Evolutionary conservation across 768 basidiomycete species (phyloP).

Genomic region (Agrocybe pediades): DNA sequence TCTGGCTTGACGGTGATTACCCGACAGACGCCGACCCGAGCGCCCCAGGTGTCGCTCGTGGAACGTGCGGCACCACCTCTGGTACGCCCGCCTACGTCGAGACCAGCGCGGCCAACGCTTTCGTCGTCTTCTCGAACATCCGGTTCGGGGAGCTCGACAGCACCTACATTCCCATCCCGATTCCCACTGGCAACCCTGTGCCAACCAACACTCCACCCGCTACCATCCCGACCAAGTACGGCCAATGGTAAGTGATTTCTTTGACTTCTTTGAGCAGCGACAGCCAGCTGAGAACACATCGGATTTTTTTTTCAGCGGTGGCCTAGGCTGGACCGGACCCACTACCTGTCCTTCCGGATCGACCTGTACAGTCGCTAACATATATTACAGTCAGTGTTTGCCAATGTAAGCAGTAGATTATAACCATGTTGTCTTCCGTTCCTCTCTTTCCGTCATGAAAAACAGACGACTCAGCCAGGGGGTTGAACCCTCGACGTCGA

Average conservation of each 20-base stretch:
- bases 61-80: conserved; percentile 1
- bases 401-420: no score
- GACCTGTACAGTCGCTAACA: conserved; percentile 9
- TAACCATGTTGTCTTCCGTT: no score
- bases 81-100: not conserved
- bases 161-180: no score
- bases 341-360: conserved; percentile 13
- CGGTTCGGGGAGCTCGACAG: not conserved
- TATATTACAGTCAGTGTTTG: conserved; percentile 15
- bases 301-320: conserved; percentile 1
- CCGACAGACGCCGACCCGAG: not conserved
- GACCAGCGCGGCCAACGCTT: not conserved
- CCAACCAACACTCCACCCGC: no score
- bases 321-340: conserved; percentile 12
- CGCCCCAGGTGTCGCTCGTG: conserved; percentile 2
- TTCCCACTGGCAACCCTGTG: no score
- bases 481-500: no score
- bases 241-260: no score
- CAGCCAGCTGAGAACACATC: no score
- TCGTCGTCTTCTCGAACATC: conserved; percentile 3
- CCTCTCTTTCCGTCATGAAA: no score
- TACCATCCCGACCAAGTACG: no score
- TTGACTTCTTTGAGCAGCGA: no score
- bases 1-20: conserved; percentile 5
- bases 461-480: no score